Base-by-base conservation (phyloP, 257 asterid species). In the Knoxia roxburghii region DNA sequence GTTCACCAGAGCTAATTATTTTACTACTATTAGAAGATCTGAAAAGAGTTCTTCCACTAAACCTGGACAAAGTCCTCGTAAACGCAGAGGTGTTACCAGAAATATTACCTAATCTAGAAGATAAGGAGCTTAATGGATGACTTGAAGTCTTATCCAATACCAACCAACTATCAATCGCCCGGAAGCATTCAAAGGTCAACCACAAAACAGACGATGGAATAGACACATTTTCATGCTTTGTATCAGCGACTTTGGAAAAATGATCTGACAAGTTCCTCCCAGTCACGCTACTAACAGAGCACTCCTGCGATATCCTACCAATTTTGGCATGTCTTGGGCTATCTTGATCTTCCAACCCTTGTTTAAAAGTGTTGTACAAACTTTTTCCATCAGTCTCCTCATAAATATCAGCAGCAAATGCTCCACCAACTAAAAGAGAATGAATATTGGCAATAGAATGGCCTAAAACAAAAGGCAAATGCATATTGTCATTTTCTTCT, bases 221-320 rank as follows among this genome's bases (percentile, higher is more conserved):
- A 48, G 86, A 85, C 77, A 70, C 73, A 80, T 72, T 72, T 45
- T 76, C 88, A 70, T 37, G 24, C 67, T 72, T 80, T 57, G 46
- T 40, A 55, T 69, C 80, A 61, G 82, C 64, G 54, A 77, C 68
- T 82, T 75, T 87, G 53, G 71, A 71, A 39, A 77, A 81, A 70
- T 79, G 77, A 74, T 84, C 88, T 50, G 69, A 58, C 46, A 83
- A 55, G 46, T 73, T 80, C 80, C 85, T 84, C 65, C 90, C 96
- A 0, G 86, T 78, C 74, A 73, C 64, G 66, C 87, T 80, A 72
- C 87, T 72, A 61, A 87, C 83, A 6, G 95, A 86, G 83, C 97
- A 84, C 82, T 94, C 95, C 80, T 83, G 89, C 57, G 96, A 89
- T 67, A 87, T 81, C 84, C 95, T 85, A 78, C 97, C 97, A 70